These are phyloP conservation scores for Hemileccinum impolitum DNA, from an alignment of 768 basidiomycete species.

Conservation along the genomic window DNA sequence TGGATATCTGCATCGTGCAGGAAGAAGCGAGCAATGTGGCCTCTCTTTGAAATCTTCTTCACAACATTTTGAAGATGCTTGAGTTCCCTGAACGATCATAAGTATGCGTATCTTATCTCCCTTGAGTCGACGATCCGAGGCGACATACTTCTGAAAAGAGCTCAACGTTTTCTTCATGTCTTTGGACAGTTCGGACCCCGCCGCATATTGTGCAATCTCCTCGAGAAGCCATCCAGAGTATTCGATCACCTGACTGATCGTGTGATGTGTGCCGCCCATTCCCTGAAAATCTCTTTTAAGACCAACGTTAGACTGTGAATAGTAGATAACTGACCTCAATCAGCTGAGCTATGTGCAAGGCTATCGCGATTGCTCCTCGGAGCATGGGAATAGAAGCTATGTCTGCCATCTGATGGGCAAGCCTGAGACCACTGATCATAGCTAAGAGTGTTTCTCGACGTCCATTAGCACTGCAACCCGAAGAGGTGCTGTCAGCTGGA, in stretches of 20 bases:
- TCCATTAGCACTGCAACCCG: slow-evolving; percentile 3
- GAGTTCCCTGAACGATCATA: slow-evolving; percentile 5
- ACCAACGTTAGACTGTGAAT: background rate
- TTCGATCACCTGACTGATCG: slow-evolving; percentile 12
- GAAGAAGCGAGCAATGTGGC: slow-evolving; percentile 1
- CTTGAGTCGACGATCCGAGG: too few relatives aligned
- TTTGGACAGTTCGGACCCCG: background rate
- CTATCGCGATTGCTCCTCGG: slow-evolving; percentile 7
- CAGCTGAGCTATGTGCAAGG: slow-evolving; percentile 3
- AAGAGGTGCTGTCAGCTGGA: background rate
- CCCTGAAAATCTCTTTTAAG: slow-evolving; percentile 3
- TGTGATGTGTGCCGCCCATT: slow-evolving; percentile 13
- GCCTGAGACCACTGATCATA: slow-evolving; percentile 6
- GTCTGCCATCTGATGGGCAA: slow-evolving; percentile 7
- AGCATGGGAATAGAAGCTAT: background rate
- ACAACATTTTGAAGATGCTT: slow-evolving; percentile 6
- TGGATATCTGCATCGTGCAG: slow-evolving; percentile 9
- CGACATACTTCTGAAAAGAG: slow-evolving; percentile 6
- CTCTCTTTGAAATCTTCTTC: slow-evolving; percentile 4
- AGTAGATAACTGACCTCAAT: slow-evolving; percentile 6
- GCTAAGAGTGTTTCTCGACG: background rate
- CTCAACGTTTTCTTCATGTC: slow-evolving; percentile 4
- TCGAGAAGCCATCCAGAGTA: slow-evolving; percentile 13
- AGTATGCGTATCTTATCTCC: background rate
- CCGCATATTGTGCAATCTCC: slow-evolving; percentile 1